These are phyloP conservation scores for Fusarium sp. DNA, from an alignment of 2,329 filamentous ascomycete species.

Conservation along the genomic window DNA sequence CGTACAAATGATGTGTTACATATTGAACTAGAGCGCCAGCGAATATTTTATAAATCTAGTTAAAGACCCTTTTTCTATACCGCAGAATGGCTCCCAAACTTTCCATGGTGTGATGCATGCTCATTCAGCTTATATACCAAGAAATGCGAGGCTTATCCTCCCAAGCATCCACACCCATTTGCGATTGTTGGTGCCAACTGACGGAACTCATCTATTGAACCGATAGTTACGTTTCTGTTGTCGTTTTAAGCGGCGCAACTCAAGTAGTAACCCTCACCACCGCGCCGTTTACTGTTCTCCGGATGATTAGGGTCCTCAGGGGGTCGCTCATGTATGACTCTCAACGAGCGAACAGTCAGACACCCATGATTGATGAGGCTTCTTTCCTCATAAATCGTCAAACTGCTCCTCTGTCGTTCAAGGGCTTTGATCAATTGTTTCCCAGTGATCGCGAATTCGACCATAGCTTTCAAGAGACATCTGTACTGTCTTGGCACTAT, in stretches of 20 bases:
- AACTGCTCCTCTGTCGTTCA: neutral
- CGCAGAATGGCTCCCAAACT: rapidly evolving
- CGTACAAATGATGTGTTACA: neutral
- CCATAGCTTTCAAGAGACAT: neutral
- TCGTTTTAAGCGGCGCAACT: rapidly evolving
- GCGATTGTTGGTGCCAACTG: rapidly evolving
- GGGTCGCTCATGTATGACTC: neutral
- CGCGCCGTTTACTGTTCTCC: neutral
- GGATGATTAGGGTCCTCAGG: neutral
- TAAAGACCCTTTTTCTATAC: rapidly evolving
- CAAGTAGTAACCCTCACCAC: too few species aligned
- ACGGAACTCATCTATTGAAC: neutral
- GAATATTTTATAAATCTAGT: rapidly evolving
- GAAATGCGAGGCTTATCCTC: neutral
- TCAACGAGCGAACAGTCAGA: neutral
- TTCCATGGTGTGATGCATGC: neutral
- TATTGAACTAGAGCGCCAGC: too few species aligned
- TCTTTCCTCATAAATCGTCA: neutral
- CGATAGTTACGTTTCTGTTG: rapidly evolving
- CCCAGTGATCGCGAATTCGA: neutral
- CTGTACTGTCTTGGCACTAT: neutral
- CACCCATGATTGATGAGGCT: neutral
- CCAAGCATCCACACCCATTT: neutral
- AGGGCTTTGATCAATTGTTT: neutral
- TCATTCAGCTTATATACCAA: neutral